phyloP scores from a whole-genome alignment of 495 filamentous ascomycete species.

The Xylaria longipes region DNA sequence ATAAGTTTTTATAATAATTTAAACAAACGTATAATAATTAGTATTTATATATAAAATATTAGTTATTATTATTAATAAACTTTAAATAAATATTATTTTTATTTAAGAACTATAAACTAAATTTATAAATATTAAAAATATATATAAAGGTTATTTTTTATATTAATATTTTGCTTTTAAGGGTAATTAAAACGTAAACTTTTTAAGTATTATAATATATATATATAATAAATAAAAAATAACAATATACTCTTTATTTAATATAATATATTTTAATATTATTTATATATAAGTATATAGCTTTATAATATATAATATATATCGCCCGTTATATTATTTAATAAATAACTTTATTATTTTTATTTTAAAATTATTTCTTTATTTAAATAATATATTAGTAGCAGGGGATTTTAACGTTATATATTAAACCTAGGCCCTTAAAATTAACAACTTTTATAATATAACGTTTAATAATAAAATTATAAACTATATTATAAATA shows the following conservation, averaged over 20 bases:
- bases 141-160: background rate
- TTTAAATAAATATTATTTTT: too few species aligned
- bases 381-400: background rate
- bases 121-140: too few species aligned
- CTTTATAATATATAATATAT: conserved; percentile 1
- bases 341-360: background rate
- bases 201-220: background rate
- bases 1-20: too few species aligned
- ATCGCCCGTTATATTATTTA: background rate
- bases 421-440: background rate
- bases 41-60: too few species aligned
- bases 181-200: background rate
- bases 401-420: background rate
- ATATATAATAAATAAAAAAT: conserved; percentile 11
- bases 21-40: too few species aligned
- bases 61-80: too few species aligned
- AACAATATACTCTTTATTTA: background rate
- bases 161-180: background rate
- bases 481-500: background rate
- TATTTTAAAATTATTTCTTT: background rate
- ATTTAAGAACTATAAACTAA: too few species aligned
- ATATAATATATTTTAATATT: background rate
- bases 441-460: background rate
- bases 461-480: background rate
- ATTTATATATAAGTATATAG: background rate